phyloP scores from a whole-genome alignment of 768 basidiomycete species.

The Trametes gibbosa region DNA sequence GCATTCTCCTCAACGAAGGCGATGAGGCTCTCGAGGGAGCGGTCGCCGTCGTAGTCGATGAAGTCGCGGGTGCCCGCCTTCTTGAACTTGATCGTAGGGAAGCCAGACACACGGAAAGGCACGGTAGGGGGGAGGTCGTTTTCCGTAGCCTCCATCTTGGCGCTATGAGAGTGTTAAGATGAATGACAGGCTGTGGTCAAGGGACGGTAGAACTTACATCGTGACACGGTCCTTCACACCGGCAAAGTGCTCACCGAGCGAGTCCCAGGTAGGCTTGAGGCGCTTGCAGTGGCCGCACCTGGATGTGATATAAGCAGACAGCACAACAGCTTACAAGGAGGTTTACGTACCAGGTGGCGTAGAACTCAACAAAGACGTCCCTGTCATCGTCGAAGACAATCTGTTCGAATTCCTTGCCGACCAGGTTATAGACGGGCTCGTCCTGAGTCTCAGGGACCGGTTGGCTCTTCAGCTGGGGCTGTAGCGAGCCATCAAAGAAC shows the following conservation, averaged over 20 bases:
- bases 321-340: not conserved
- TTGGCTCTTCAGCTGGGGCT: slow-evolving; percentile 87
- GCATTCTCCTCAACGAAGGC: slow-evolving; percentile 81
- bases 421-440: slow-evolving; percentile 78
- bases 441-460: slow-evolving; percentile 82
- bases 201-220: slow-evolving; percentile 54
- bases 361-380: slow-evolving; percentile 97
- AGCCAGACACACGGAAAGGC: slow-evolving; percentile 82
- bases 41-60: slow-evolving; percentile 91
- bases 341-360: slow-evolving; percentile 82
- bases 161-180: slow-evolving; percentile 44
- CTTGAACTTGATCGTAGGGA: slow-evolving; percentile 98
- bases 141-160: slow-evolving; percentile 95
- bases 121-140: slow-evolving; percentile 92
- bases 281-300: slow-evolving; percentile 98
- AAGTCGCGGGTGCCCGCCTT: slow-evolving; percentile 83
- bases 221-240: slow-evolving; percentile 67
- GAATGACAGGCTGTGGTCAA: not conserved
- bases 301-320: not conserved
- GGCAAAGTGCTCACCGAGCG: slow-evolving; percentile 81
- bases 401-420: slow-evolving; percentile 87
- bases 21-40: slow-evolving; percentile 80
- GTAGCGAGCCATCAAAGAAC: slow-evolving; percentile 69
- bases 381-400: slow-evolving; percentile 83
- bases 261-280: slow-evolving; percentile 92